Evolutionary conservation across 176 grass and related monocot genomes (phyloP).

Genomic region (Rhynchospora tenuis): DNA sequence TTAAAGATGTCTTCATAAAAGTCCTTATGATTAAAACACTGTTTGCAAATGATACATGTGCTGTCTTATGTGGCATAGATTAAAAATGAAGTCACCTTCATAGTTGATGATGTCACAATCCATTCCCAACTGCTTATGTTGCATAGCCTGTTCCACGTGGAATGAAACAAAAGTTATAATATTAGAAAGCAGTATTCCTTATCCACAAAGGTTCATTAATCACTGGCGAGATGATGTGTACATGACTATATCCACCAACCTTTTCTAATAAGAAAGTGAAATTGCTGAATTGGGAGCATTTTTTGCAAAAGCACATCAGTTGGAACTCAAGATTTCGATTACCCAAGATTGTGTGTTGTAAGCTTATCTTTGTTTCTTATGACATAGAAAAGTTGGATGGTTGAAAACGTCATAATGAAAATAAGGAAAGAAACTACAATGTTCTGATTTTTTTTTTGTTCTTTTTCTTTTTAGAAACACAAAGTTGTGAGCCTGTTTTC

Average conservation of each 20-base stretch:
- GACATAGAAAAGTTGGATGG: not conserved
- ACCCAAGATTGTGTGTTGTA: not conserved
- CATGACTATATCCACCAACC: constrained; percentile 14
- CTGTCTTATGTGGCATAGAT: not conserved
- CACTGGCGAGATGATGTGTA: constrained; percentile 9
- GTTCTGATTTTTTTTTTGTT: not conserved
- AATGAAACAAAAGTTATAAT: not conserved
- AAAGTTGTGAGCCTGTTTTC: no score
- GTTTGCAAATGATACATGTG: not conserved
- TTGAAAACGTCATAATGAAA: not conserved
- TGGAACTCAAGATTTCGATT: not conserved
- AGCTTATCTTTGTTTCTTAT: constrained; percentile 3
- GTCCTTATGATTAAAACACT: not conserved
- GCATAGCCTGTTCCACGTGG: constrained; percentile 6
- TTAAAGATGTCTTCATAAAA: not conserved
- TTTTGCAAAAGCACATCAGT: not conserved
- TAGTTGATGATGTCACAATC: constrained; percentile 6
- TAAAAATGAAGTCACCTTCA: not conserved
- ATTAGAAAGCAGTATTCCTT: not conserved
- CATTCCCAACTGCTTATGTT: not conserved
- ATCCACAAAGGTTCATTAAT: not conserved
- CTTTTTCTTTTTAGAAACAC: not conserved
- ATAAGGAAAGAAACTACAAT: not conserved
- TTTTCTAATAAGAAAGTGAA: not conserved
- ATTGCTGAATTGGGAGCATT: not conserved